Percentiles rank a stretch among this genome's conserved stretches.
phyloP scores from a whole-genome alignment of 2,329 filamentous ascomycete genomes.

The Elsinoe ampelina region DNA sequence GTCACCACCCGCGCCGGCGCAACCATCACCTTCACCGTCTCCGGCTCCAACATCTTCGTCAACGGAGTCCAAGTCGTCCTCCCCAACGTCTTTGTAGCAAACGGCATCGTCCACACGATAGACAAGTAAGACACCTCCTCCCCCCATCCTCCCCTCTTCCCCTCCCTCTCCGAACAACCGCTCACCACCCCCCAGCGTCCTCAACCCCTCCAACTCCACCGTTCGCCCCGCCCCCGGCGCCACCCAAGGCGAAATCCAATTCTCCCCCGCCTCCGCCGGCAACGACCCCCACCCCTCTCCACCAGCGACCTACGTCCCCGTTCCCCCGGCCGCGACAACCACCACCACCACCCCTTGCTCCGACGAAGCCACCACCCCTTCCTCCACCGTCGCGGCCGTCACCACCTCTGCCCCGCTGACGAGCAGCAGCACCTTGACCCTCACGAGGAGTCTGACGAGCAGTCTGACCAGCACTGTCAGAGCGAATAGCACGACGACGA shows the following conservation, averaged over 20 bases:
- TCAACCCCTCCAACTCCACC: not conserved
- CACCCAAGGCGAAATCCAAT: not conserved
- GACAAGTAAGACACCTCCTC: not conserved
- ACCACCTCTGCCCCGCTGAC: not conserved
- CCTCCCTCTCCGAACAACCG: not conserved
- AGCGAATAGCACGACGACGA: not conserved
- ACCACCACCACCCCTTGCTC: not conserved
- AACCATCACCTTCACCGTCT: slow-evolving; percentile 30
- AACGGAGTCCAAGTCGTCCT: slow-evolving; percentile 27
- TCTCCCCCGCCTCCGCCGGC: not conserved
- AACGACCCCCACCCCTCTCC: not conserved
- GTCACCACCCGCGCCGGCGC: slow-evolving; percentile 10
- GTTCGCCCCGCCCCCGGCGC: not conserved
- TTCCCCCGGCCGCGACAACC: not conserved
- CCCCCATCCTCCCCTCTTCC: not conserved
- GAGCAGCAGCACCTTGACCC: not conserved
- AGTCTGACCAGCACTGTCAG: not conserved
- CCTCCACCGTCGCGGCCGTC: not conserved
- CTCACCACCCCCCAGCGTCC: not conserved
- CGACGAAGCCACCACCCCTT: not conserved
- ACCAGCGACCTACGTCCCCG: not conserved
- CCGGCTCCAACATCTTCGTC: slow-evolving; percentile 29
- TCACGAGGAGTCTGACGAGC: not conserved
- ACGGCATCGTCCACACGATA: slow-evolving; percentile 15
- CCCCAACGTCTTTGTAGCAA: slow-evolving; percentile 13